Evolutionary conservation across 2,329 filamentous ascomycete genomes (phyloP).

Genomic region (Trichophyton equinum): DNA sequence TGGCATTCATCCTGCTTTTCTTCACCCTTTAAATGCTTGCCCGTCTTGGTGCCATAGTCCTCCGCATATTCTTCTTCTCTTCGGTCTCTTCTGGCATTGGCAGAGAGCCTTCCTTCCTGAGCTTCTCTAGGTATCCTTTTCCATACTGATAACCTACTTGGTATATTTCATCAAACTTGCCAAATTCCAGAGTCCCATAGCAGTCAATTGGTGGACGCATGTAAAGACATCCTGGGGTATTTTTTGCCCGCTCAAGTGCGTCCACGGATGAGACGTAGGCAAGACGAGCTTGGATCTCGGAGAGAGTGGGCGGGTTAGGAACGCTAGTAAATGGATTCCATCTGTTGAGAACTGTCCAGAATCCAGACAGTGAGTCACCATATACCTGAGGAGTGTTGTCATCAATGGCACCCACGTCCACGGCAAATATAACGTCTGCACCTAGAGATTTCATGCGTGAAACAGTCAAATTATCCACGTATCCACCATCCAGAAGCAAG

Average conservation of each 20-base stretch:
- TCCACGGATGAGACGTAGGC: constrained; percentile 94
- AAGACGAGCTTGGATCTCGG: constrained; percentile 87
- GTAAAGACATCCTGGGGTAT: constrained; percentile 79
- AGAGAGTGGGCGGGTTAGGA: constrained; percentile 85
- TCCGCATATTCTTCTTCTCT: constrained; percentile 61
- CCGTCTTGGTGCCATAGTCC: constrained; percentile 66
- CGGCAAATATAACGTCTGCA: constrained; percentile 84
- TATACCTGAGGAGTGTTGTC: constrained; percentile 86
- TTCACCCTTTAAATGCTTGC: constrained; percentile 52
- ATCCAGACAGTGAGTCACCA: constrained; percentile 84
- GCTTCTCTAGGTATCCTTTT: constrained; percentile 60
- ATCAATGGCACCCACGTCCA: constrained; percentile 87
- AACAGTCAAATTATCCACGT: constrained; percentile 93
- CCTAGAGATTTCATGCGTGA: constrained; percentile 93
- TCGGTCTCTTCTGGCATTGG: constrained; percentile 58
- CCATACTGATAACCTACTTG: constrained; percentile 78
- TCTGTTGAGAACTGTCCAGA: constrained; percentile 88
- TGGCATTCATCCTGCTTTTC: background rate
- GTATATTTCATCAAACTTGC: constrained; percentile 95
- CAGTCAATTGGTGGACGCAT: constrained; percentile 90
- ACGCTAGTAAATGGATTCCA: constrained; percentile 90
- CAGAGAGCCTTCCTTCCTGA: constrained; percentile 68
- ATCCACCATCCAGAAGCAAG: constrained; percentile 93
- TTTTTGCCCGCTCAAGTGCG: constrained; percentile 85
- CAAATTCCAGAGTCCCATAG: constrained; percentile 91